Conservation (phyloP, 768 basidiomycete genomes). For the Termitomyces bulborhizus region DNA sequence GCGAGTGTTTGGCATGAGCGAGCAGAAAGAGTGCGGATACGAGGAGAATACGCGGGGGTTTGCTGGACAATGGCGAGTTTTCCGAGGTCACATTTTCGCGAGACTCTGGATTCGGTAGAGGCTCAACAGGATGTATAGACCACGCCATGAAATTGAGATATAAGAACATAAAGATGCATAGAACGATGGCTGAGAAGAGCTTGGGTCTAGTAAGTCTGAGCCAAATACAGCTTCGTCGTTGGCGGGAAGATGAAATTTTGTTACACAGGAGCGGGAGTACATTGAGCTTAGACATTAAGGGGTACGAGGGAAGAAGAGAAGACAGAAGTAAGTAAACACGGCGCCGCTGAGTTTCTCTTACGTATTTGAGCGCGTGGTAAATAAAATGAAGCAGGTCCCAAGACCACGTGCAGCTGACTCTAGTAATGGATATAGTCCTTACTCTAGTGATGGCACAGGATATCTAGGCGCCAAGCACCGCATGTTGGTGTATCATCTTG, state of each 20-base stretch:
- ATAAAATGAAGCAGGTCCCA: too few relatives aligned
- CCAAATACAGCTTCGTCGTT: not conserved
- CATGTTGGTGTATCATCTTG: too few relatives aligned
- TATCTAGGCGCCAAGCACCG: too few relatives aligned
- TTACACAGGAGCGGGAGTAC: not conserved
- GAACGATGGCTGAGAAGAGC: not conserved
- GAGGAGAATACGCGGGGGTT: constrained; percentile 32
- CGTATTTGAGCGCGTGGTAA: too few relatives aligned
- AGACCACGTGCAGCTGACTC: too few relatives aligned
- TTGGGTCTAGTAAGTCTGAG: not conserved
- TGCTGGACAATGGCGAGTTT: not conserved
- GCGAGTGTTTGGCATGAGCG: constrained; percentile 31
- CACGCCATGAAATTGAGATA: not conserved
- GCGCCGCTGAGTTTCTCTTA: too few relatives aligned
- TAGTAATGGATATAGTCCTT: too few relatives aligned
- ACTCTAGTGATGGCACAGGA: too few relatives aligned
- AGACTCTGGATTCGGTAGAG: not conserved
- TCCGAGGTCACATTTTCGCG: not conserved
- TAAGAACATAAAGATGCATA: not conserved
- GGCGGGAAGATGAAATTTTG: not conserved
- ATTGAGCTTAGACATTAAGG: not conserved
- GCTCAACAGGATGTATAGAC: not conserved
- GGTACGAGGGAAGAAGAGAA: not conserved
- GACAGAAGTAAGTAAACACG: too few relatives aligned
- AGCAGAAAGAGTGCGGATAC: constrained; percentile 53